A percentile compares a stretch with the other conserved stretches of the same genome.
phyloP scores from a whole-genome alignment of 176 grass and related monocot genomes.

The Carex kokanica region DNA sequence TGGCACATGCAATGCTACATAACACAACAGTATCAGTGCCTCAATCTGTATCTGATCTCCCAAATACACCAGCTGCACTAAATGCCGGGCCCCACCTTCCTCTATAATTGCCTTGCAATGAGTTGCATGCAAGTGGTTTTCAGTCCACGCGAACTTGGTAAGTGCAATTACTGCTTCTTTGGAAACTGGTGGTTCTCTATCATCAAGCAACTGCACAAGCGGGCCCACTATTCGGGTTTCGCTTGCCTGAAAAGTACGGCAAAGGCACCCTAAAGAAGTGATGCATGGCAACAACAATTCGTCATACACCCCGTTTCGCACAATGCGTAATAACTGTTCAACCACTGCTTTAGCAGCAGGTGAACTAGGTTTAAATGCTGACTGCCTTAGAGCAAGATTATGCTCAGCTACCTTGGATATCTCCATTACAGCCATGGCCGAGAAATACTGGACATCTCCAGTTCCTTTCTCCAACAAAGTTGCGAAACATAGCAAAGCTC shows the following conservation, averaged over 20 bases:
- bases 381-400: constrained; percentile 60
- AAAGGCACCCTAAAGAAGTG: constrained; percentile 66
- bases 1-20: constrained; percentile 62
- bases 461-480: constrained; percentile 54
- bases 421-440: constrained; percentile 79
- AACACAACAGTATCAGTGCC: constrained; percentile 73
- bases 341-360: constrained; percentile 50
- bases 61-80: constrained; percentile 83
- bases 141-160: constrained; percentile 73
- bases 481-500: constrained; percentile 88
- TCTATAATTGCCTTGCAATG: constrained; percentile 76
- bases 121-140: constrained; percentile 68
- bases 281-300: constrained; percentile 59
- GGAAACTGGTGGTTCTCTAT: constrained; percentile 44
- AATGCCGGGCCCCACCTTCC: constrained; percentile 54
- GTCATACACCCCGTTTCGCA: constrained; percentile 45
- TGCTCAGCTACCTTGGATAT: constrained; percentile 73
- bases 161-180: constrained; percentile 76
- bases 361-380: constrained; percentile 82
- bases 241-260: constrained; percentile 74
- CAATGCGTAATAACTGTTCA: constrained; percentile 60
- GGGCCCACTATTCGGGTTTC: constrained; percentile 78
- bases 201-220: constrained; percentile 74
- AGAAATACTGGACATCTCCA: constrained; percentile 62
- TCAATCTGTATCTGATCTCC: constrained; percentile 75